phyloP scores from a whole-genome alignment of 208 protist genomes.

The Crithidia bombi region DNA sequence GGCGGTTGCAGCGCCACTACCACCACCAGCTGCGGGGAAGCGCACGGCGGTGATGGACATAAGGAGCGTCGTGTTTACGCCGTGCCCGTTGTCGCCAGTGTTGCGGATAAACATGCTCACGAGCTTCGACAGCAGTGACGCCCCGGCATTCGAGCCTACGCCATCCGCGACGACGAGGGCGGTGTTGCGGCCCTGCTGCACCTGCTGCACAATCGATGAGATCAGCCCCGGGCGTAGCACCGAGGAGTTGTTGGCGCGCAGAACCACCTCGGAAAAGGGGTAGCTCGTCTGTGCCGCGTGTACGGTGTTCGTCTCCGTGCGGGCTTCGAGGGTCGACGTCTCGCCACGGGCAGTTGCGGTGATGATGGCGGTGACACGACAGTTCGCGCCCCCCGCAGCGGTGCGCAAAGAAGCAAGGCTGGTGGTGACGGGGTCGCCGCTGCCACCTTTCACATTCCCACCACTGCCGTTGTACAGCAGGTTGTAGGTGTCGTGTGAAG shows the following conservation, averaged over 20 bases:
- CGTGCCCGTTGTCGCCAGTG: conserved; percentile 13
- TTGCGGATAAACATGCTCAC: conserved; percentile 30
- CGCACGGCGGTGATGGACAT: conserved; percentile 24
- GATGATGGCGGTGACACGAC: conserved; percentile 10
- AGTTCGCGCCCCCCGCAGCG: conserved; percentile 1
- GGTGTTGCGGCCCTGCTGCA: conserved; percentile 37
- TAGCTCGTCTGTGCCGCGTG: conserved; percentile 2
- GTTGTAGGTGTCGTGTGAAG: not conserved
- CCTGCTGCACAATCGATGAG: conserved; percentile 23
- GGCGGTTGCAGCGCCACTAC: not conserved
- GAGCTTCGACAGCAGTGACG: conserved; percentile 28
- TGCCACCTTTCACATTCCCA: not conserved
- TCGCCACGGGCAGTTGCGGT: not conserved
- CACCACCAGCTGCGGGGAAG: not conserved
- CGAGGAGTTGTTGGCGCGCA: conserved; percentile 32
- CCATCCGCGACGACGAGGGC: conserved; percentile 36
- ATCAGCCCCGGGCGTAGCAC: conserved; percentile 27
- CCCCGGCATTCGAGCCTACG: conserved; percentile 14
- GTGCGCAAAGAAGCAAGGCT: not conserved
- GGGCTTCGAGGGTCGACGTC: conserved; percentile 9
- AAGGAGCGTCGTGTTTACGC: conserved; percentile 18
- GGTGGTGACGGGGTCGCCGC: not conserved
- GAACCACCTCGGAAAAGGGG: conserved; percentile 33
- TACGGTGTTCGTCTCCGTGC: conserved; percentile 26
- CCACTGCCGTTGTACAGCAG: not conserved